Percentiles rank a stretch among this genome's conserved stretches.
Evolutionary conservation across 176 grass and related monocot species (phyloP).

Genomic region (Eragrostis curvula): DNA sequence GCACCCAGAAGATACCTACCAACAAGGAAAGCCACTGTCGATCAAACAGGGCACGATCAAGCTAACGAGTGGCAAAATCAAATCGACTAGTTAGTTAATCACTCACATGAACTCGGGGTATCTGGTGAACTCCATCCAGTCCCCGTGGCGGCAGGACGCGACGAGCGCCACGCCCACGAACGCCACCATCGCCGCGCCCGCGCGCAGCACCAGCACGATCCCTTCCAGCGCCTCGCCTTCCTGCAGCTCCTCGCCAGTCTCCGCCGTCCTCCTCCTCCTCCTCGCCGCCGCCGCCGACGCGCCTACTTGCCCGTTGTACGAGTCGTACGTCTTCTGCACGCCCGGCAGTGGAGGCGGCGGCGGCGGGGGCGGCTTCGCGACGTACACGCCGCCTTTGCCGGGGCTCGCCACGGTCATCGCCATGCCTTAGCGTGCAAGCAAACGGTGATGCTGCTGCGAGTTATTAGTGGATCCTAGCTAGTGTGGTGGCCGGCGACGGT

Average conservation of each 20-base stretch:
- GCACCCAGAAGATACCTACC: conserved; percentile 69
- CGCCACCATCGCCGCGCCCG: conserved; percentile 40
- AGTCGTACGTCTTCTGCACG: not conserved
- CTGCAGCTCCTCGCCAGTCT: not conserved
- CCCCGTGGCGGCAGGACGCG: conserved; percentile 75
- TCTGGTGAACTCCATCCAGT: conserved; percentile 71
- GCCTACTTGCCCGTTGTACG: too few species aligned
- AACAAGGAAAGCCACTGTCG: conserved; percentile 34
- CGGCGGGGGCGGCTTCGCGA: conserved; percentile 10
- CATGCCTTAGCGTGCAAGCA: conserved; percentile 39
- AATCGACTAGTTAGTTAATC: not conserved
- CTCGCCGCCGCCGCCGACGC: not conserved
- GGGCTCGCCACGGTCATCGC: not conserved
- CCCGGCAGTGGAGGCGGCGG: not conserved
- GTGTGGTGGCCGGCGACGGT: too few species aligned
- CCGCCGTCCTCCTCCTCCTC: not conserved
- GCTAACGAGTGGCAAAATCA: too few species aligned
- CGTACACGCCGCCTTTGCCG: not conserved
- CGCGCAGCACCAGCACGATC: conserved; percentile 49
- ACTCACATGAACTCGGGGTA: conserved; percentile 73
- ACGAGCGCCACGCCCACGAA: conserved; percentile 60
- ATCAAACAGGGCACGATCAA: too few species aligned
- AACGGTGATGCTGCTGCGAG: not conserved
- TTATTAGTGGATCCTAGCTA: too few species aligned
- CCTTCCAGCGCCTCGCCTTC: conserved; percentile 33